Evolutionary conservation across 306 rosid species (phyloP), one percentile per base, ranked within the genome.

Genomic region (Astragalus membranaceus): DNA sequence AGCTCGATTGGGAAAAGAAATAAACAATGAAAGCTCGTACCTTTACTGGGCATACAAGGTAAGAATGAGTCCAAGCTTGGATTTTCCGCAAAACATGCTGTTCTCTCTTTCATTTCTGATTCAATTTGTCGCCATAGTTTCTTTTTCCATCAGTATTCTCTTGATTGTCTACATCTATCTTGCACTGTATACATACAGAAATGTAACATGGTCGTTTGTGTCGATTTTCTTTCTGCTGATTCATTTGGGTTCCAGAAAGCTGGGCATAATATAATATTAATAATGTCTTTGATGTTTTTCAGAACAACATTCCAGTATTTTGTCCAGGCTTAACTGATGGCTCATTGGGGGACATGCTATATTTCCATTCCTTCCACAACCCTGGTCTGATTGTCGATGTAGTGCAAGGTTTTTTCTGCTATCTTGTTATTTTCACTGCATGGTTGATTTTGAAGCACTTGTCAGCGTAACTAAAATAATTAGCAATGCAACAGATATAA

Each of bases 251-350:
- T 35, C 39, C 26, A 5, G 50, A 57, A 65, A 44, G 39, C n/a
- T 20, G 13, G 58, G 2, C 10, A 26, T 33, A 39, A 12, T 68
- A 36, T 33, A 37, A 16, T 64, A 57, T 12, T 32, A 10, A 44
- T 82, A 20, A 57, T 37, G 7, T 64, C 16, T n/a, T n/a, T n/a
- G n/a, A n/a, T n/a, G n/a, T n/a, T n/a, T n/a, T n/a, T n/a, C n/a
- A n/a, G n/a, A n/a, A n/a, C n/a, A n/a, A n/a, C n/a, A n/a, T n/a
- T n/a, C n/a, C n/a, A n/a, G n/a, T n/a, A n/a, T n/a, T n/a, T 52
- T 69, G 99, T 76, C 99, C 99, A 0, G 92, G 97, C 60, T 72
- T 94, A 83, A 94, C 96, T 0, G 99, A 94, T 86, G 99, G 99
- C 68, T 94, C 97, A 30, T 64, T 94, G 73, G 99, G 99, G 52